These are phyloP conservation scores for Pseudogymnoascus sp. DNA, from an alignment of 2,329 filamentous ascomycete species.

Conservation along the genomic window DNA sequence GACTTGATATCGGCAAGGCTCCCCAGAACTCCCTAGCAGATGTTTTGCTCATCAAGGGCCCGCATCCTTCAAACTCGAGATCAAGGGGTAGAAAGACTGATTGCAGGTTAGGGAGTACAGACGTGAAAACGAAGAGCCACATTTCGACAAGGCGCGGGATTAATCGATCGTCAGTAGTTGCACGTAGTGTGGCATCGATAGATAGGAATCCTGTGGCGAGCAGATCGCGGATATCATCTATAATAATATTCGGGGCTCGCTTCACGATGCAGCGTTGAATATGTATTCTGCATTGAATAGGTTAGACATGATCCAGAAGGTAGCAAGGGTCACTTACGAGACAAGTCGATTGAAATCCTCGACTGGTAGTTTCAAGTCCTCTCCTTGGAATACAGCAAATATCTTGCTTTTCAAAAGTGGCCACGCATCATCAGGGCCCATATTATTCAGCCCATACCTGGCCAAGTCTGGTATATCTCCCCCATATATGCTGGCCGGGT, in stretches of 20 bases:
- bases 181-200: conserved; percentile 73
- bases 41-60: conserved; percentile 67
- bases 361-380: conserved; percentile 70
- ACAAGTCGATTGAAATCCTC: conserved; percentile 80
- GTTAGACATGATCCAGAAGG: background rate
- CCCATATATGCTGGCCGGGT: conserved; percentile 35
- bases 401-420: conserved; percentile 70
- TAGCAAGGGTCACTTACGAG: conserved; percentile 31
- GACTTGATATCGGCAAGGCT: conserved; percentile 45
- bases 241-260: conserved; percentile 59
- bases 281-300: conserved; percentile 45
- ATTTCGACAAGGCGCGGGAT: conserved; percentile 86
- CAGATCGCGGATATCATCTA: conserved; percentile 71
- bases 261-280: conserved; percentile 72
- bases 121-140: conserved; percentile 89
- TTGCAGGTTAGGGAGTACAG: conserved; percentile 86
- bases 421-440: conserved; percentile 74
- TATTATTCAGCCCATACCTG: conserved; percentile 60
- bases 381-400: conserved; percentile 72
- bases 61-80: conserved; percentile 82
- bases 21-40: conserved; percentile 91
- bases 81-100: conserved; percentile 91
- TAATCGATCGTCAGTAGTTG: conserved; percentile 76
- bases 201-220: conserved; percentile 76
- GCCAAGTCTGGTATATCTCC: conserved; percentile 47